Conservation (phyloP, 2,329 filamentous ascomycete genomes). For the Fusarium odoratissimum region DNA sequence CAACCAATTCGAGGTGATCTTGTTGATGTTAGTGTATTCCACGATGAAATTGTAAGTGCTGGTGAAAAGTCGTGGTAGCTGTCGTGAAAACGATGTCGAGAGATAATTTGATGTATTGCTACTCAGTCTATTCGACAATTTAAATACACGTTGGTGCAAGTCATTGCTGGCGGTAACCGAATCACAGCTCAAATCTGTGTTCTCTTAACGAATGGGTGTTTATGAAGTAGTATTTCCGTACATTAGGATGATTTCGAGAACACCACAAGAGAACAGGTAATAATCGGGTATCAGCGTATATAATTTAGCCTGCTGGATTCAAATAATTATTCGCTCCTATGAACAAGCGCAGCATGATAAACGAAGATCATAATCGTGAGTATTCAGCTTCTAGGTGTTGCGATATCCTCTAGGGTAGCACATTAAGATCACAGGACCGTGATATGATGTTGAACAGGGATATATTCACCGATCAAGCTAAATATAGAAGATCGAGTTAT, state of each 20-base stretch:
- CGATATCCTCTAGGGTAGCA: constrained; percentile 4
- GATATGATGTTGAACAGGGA: background rate
- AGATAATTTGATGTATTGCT: background rate
- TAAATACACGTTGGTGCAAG: background rate
- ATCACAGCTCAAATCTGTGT: fast-evolving
- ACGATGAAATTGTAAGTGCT: background rate
- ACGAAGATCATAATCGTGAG: background rate
- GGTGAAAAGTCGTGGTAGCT: background rate
- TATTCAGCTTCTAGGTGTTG: too few species aligned
- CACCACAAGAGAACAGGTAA: background rate
- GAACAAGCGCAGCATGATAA: background rate
- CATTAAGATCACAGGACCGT: background rate
- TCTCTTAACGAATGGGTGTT: background rate
- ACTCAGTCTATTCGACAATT: background rate
- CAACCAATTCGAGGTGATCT: background rate
- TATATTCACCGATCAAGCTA: background rate
- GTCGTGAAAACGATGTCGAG: background rate
- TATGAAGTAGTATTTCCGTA: fast-evolving
- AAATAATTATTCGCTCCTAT: background rate
- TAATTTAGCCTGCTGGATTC: background rate
- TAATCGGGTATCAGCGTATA: fast-evolving
- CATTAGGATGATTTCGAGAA: too few species aligned
- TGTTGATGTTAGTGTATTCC: background rate
- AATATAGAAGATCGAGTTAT: background rate
- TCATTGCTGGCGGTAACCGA: fast-evolving